These are phyloP conservation scores for Lasiodiplodia hormozganensis DNA, from an alignment of 2,329 filamentous ascomycete genomes.

Conservation along the genomic window DNA sequence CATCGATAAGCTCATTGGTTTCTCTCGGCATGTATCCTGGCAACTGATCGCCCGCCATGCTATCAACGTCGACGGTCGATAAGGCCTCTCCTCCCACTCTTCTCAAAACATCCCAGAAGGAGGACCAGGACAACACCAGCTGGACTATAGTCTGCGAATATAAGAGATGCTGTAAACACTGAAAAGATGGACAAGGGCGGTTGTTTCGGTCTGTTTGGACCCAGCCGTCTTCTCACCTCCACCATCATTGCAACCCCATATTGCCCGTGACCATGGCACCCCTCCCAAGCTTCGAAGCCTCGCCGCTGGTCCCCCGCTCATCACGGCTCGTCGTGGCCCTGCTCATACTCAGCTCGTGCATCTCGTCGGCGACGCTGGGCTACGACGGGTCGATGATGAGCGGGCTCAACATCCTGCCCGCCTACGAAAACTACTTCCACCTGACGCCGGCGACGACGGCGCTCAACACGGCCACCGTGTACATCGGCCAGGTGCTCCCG, in stretches of 20 bases:
- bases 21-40: neutral
- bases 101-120: neutral
- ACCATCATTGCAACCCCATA: neutral
- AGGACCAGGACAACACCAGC: no score
- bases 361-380: slow-evolving; percentile 30
- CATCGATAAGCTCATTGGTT: neutral
- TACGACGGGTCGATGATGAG: slow-evolving; percentile 61
- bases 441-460: slow-evolving; percentile 61
- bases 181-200: neutral
- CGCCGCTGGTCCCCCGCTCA: neutral
- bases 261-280: neutral
- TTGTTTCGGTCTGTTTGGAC: neutral
- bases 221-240: neutral
- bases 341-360: slow-evolving; percentile 6
- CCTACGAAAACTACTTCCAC: slow-evolving; percentile 63
- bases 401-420: slow-evolving; percentile 63
- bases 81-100: slow-evolving; percentile 14
- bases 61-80: slow-evolving; percentile 6
- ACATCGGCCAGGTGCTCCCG: slow-evolving; percentile 59
- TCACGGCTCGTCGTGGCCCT: slow-evolving; percentile 11
- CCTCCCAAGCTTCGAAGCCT: slow-evolving; percentile 5
- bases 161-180: neutral
- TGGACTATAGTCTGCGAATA: neutral
- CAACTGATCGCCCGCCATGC: neutral
- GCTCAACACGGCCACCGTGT: slow-evolving; percentile 63